phyloP scores from a whole-genome alignment of 345 rosid genomes.

The Bruguiera gymnorhiza region DNA sequence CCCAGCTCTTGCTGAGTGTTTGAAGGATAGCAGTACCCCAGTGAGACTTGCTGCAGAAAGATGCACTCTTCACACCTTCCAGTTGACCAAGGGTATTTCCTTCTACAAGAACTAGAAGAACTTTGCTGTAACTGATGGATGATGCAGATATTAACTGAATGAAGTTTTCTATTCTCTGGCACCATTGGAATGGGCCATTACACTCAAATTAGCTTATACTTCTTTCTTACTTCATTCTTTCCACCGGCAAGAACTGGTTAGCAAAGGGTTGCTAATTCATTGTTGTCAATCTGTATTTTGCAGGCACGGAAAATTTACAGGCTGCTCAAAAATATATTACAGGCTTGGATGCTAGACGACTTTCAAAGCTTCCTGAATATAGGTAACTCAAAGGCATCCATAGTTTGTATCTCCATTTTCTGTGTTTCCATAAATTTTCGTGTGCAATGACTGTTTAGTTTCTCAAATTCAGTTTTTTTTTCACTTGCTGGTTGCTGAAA shows the following conservation, averaged over 20 bases:
- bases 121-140: background rate
- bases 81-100: constrained; percentile 62
- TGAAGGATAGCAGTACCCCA: constrained; percentile 75
- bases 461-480: background rate
- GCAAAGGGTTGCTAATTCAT: background rate
- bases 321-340: constrained; percentile 89
- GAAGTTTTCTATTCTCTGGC: background rate
- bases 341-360: constrained; percentile 91
- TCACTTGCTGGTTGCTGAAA: background rate
- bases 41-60: constrained; percentile 91
- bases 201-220: background rate
- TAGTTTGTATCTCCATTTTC: background rate
- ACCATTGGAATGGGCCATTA: background rate
- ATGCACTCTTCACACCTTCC: constrained; percentile 77
- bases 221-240: background rate
- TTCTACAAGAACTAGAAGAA: background rate
- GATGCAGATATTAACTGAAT: background rate
- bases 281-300: constrained; percentile 1
- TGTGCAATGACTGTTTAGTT: background rate
- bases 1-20: constrained; percentile 76
- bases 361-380: constrained; percentile 65
- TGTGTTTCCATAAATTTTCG: background rate
- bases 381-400: constrained; percentile 42
- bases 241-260: background rate
- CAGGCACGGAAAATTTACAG: constrained; percentile 78